Conservation (phyloP, 1,284 basidiomycete genomes). For the Austroboletus novae-zelandiae region DNA sequence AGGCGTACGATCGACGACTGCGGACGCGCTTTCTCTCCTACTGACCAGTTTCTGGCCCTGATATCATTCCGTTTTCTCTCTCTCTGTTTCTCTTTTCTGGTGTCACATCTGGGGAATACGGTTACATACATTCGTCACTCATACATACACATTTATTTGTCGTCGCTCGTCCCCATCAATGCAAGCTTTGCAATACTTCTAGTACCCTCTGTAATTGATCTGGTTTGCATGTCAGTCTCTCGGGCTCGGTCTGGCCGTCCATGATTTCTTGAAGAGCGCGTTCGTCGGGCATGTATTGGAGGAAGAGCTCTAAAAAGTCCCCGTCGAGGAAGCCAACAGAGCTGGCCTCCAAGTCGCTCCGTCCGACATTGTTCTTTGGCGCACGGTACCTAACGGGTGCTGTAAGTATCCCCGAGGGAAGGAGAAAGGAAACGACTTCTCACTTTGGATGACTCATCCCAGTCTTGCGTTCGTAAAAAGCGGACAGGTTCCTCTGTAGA, state of each 20-base stretch:
- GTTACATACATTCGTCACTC: slow-evolving; percentile 15
- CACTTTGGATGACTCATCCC: slow-evolving; percentile 66
- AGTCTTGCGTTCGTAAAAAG: slow-evolving; percentile 53
- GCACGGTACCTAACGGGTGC: slow-evolving; percentile 57
- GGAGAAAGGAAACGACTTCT: slow-evolving; percentile 23
- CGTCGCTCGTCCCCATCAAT: slow-evolving; percentile 38
- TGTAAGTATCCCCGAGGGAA: too few species aligned
- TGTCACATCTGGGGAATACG: slow-evolving; percentile 3
- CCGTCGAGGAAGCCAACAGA: slow-evolving; percentile 86
- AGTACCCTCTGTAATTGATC: slow-evolving; percentile 49
- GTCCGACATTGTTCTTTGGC: slow-evolving; percentile 54
- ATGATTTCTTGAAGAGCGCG: slow-evolving; percentile 45
- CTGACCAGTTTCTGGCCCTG: slow-evolving; percentile 21
- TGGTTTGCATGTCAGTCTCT: slow-evolving; percentile 46
- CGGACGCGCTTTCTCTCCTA: slow-evolving; percentile 3
- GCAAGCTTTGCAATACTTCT: slow-evolving; percentile 62
- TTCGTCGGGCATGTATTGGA: slow-evolving; percentile 39
- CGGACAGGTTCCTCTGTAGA: slow-evolving; percentile 77
- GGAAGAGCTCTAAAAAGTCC: slow-evolving; percentile 76
- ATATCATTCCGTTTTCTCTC: not conserved
- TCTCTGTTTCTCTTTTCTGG: slow-evolving; percentile 5
- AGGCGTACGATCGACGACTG: not conserved
- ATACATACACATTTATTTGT: slow-evolving; percentile 4
- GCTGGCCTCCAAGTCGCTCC: slow-evolving; percentile 52
- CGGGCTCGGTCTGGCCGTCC: slow-evolving; percentile 53